A percentile compares a stretch with the other conserved stretches of the same genome.
Evolutionary conservation across 1,284 basidiomycete genomes (phyloP).

Genomic region (Trichosporon coremiiforme): DNA sequence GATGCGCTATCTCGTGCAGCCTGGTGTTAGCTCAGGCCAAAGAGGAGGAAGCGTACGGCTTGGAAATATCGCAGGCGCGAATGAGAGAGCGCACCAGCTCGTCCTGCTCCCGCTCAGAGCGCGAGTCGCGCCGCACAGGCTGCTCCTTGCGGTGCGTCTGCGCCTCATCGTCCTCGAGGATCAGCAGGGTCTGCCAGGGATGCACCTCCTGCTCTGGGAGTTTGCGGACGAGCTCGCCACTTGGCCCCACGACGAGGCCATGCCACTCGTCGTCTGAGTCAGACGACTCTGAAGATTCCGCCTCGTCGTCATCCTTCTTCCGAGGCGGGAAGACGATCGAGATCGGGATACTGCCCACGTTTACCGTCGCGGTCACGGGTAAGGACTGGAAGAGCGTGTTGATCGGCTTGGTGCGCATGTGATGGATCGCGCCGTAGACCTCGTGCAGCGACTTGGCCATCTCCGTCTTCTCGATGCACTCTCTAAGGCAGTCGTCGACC

Average conservation of each 20-base stretch:
- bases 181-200: conserved; percentile 90
- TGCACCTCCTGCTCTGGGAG: conserved; percentile 58
- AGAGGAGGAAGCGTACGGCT: conserved; percentile 42
- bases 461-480: conserved; percentile 63
- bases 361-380: conserved; percentile 70
- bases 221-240: conserved; percentile 25
- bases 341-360: conserved; percentile 71
- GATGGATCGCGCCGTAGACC: conserved; percentile 60
- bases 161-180: conserved; percentile 59
- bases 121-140: conserved; percentile 16
- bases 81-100: conserved; percentile 65
- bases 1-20: conserved; percentile 79
- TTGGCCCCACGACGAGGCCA: conserved; percentile 20
- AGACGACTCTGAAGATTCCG: conserved; percentile 61
- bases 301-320: conserved; percentile 60
- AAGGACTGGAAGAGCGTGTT: conserved; percentile 59
- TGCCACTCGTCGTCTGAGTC: conserved; percentile 58
- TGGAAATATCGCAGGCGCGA: conserved; percentile 63
- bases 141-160: conserved; percentile 4
- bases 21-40: conserved; percentile 55
- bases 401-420: conserved; percentile 62
- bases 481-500: conserved; percentile 42
- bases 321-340: conserved; percentile 78
- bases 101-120: conserved; percentile 56
- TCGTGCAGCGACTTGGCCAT: conserved; percentile 73